Conservation (phyloP, 2,329 filamentous ascomycete species). For the Capronia epimyces region DNA sequence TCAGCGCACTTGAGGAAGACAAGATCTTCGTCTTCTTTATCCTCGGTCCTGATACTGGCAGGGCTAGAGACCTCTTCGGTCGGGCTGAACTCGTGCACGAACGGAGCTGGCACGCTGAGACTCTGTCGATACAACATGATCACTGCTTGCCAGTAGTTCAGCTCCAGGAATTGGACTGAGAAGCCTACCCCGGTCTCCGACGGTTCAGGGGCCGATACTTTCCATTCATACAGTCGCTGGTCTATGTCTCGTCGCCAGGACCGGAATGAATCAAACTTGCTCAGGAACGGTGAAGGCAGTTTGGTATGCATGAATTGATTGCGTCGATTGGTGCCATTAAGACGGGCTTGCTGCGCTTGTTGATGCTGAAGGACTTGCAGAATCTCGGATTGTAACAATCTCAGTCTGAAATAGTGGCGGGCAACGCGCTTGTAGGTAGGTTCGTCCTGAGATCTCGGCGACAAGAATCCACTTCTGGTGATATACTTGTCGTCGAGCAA, state of each 20-base stretch:
- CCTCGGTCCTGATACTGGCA: constrained; percentile 41
- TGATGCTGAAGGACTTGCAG: constrained; percentile 89
- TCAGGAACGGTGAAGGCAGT: constrained; percentile 77
- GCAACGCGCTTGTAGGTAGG: constrained; percentile 87
- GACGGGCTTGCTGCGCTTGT: constrained; percentile 72
- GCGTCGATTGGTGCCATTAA: constrained; percentile 56
- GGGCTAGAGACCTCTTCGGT: constrained; percentile 57
- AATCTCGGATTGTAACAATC: constrained; percentile 88
- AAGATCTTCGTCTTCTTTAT: constrained; percentile 70
- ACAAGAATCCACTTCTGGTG: constrained; percentile 67
- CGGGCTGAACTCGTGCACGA: constrained; percentile 68
- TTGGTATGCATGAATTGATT: constrained; percentile 73
- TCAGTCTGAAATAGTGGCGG: constrained; percentile 84
- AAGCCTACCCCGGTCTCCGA: constrained; percentile 81
- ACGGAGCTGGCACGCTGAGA: constrained; percentile 73
- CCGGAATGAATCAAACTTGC: constrained; percentile 76
- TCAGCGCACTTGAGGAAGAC: constrained; percentile 94
- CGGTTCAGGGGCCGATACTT: constrained; percentile 70
- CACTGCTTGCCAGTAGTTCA: constrained; percentile 97
- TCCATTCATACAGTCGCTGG: constrained; percentile 77
- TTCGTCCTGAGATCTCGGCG: constrained; percentile 53
- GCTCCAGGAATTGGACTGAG: constrained; percentile 79
- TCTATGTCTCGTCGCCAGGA: constrained; percentile 88
- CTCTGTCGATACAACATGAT: constrained; percentile 95
- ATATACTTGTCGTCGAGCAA: constrained; percentile 83